Evolutionary conservation across 495 filamentous ascomycete species (phyloP).

Genomic region (Aspergillus mulundensis): DNA sequence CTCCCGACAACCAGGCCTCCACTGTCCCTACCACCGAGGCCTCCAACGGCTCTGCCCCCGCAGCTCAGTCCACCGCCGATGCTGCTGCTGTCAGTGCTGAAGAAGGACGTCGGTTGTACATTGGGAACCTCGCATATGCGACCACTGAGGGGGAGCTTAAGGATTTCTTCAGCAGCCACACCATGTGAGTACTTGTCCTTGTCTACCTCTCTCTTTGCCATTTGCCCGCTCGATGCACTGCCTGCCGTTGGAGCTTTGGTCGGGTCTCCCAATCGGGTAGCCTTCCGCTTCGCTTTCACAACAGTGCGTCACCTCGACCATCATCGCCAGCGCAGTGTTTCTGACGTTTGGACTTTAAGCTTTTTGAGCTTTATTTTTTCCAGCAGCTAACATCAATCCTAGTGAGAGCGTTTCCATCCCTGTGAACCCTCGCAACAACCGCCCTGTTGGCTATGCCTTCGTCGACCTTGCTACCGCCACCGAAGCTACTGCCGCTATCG

Average conservation of each 20-base stretch:
- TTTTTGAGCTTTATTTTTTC: neutral
- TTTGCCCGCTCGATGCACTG: neutral
- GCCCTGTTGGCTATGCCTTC: constrained; percentile 98
- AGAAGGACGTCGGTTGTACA: constrained; percentile 97
- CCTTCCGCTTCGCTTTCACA: neutral
- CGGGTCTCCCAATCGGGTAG: neutral
- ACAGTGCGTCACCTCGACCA: neutral
- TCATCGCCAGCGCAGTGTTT: neutral
- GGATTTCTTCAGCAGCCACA: constrained; percentile 96
- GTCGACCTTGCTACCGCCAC: constrained; percentile 91
- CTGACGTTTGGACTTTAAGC: neutral
- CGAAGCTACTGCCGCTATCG: constrained; percentile 92
- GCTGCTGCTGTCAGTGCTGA: constrained; percentile 94
- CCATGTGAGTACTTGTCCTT: constrained; percentile 72
- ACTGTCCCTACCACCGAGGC: constrained; percentile 48
- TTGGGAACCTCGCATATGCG: constrained; percentile 99
- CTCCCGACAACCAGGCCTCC: constrained; percentile 44
- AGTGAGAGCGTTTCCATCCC: constrained; percentile 98
- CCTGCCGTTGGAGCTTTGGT: neutral
- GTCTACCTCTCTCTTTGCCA: constrained; percentile 3
- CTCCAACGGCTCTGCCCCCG: constrained; percentile 80
- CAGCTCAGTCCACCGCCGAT: constrained; percentile 64
- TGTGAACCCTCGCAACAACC: constrained; percentile 96
- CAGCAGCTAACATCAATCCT: constrained; percentile 17
- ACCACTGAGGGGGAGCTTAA: constrained; percentile 99